These are phyloP conservation scores for Saitozyma podzolica DNA, from an alignment of 768 basidiomycete species.

Conservation along the genomic window DNA sequence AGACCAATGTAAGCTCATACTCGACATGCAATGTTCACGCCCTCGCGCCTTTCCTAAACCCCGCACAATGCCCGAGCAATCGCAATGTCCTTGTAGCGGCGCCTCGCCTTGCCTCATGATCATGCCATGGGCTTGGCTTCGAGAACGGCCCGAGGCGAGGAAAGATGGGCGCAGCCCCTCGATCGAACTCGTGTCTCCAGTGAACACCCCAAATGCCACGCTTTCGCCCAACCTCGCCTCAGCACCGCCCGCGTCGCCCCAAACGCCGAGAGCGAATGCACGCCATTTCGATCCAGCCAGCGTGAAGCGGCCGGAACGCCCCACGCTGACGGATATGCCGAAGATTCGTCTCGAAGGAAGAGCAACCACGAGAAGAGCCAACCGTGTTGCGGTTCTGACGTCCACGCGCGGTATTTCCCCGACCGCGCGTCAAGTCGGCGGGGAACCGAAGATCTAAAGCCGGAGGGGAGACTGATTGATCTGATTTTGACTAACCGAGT, in stretches of 20 bases:
- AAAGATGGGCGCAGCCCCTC: too few species aligned
- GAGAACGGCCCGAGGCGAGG: not conserved
- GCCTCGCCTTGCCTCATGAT: too few species aligned
- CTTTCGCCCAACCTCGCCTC: too few species aligned
- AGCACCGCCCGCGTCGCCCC: too few species aligned
- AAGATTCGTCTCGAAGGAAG: not conserved
- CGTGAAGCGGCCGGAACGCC: constrained; percentile 37
- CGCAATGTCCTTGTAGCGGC: too few species aligned
- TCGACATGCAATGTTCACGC: too few species aligned
- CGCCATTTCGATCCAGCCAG: constrained; percentile 4
- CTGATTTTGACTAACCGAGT: constrained; percentile 66
- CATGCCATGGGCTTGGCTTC: too few species aligned
- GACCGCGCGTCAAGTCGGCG: constrained; percentile 53
- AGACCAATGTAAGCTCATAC: too few species aligned
- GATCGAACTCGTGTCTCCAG: not conserved
- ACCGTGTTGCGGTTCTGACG: constrained; percentile 55
- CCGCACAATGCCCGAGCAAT: too few species aligned
- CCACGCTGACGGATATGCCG: constrained; percentile 16
- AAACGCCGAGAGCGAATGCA: too few species aligned
- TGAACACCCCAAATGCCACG: not conserved
- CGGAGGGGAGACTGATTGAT: constrained; percentile 62
- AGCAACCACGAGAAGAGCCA: not conserved
- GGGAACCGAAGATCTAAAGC: constrained; percentile 33
- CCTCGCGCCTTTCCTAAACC: too few species aligned
- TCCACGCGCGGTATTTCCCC: too few species aligned